These are phyloP conservation scores for Puccinia sorghi DNA, from an alignment of 1,284 basidiomycete genomes.

Conservation along the genomic window DNA sequence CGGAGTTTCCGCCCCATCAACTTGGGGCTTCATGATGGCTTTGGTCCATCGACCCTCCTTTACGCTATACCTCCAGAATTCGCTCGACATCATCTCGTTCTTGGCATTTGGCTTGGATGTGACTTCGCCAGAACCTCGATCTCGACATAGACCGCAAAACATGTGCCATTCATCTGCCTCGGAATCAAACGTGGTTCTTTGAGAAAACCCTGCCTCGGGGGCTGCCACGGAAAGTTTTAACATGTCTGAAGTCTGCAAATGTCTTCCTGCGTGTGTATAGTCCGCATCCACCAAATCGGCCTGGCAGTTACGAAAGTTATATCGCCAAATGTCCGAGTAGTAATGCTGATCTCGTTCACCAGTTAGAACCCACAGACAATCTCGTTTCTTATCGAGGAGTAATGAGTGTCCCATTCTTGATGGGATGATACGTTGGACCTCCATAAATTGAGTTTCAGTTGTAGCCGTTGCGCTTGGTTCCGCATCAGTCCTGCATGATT, in stretches of 20 bases:
- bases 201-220: slow-evolving; percentile 45
- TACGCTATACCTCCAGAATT: slow-evolving; percentile 48
- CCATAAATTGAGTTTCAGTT: not conserved
- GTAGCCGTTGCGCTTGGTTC: not conserved
- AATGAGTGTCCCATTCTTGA: slow-evolving; percentile 46
- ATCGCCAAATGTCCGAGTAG: slow-evolving; percentile 43
- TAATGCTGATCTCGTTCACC: slow-evolving; percentile 44
- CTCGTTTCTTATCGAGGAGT: slow-evolving; percentile 40
- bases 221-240: not conserved
- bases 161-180: slow-evolving; percentile 46
- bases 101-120: slow-evolving; percentile 3
- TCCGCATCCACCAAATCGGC: slow-evolving; percentile 29
- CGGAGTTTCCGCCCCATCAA: slow-evolving; percentile 18
- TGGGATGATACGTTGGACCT: not conserved
- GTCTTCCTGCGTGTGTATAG: slow-evolving; percentile 21
- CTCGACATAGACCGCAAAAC: slow-evolving; percentile 44
- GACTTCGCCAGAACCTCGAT: slow-evolving; percentile 20
- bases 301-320: not conserved
- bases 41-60: slow-evolving; percentile 28
- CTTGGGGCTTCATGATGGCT: slow-evolving; percentile 32
- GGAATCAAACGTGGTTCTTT: slow-evolving; percentile 45
- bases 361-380: slow-evolving; percentile 44
- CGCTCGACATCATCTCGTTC: slow-evolving; percentile 47
- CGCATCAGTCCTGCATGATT: slow-evolving; percentile 19
- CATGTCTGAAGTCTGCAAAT: not conserved